phyloP scores from a whole-genome alignment of 2,329 filamentous ascomycete species.

The Dactylellina cionopaga region DNA sequence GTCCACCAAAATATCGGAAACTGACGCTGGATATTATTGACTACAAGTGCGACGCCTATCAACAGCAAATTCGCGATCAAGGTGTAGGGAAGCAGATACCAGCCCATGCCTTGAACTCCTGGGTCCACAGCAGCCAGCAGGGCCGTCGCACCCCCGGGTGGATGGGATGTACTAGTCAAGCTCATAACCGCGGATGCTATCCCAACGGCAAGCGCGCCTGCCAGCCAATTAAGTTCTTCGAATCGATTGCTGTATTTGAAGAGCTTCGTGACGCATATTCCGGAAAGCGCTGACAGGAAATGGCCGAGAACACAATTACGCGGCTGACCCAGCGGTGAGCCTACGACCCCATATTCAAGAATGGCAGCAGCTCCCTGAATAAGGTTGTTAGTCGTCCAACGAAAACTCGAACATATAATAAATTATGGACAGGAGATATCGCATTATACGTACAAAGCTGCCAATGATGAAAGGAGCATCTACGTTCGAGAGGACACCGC shows the following conservation, averaged over 20 bases:
- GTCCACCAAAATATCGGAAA: constrained; percentile 78
- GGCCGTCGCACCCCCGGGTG: constrained; percentile 78
- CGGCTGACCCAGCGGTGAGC: constrained; percentile 77
- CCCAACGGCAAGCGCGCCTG: constrained; percentile 73
- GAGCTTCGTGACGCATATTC: constrained; percentile 72
- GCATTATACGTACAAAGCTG: constrained; percentile 73
- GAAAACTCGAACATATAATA: neutral
- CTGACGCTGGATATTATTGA: too few species aligned
- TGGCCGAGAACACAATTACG: constrained; percentile 75
- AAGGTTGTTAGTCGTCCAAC: too few species aligned
- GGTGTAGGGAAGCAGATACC: constrained; percentile 73
- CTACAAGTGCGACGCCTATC: constrained; percentile 69
- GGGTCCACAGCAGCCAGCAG: constrained; percentile 73
- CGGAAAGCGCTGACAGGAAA: constrained; percentile 70
- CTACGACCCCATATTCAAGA: constrained; percentile 76
- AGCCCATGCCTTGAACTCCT: constrained; percentile 69
- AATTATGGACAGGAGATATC: too few species aligned
- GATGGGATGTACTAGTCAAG: constrained; percentile 76
- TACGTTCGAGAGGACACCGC: constrained; percentile 67
- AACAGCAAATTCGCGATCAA: constrained; percentile 71
- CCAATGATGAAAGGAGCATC: constrained; percentile 71
- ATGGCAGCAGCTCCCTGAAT: constrained; percentile 76
- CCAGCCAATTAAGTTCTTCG: constrained; percentile 70
- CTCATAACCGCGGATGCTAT: constrained; percentile 73
- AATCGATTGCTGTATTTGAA: constrained; percentile 67